A percentile compares a stretch with the other conserved stretches of the same genome.
These are phyloP conservation scores for Nakaseomyces sp. DNA, from an alignment of 1,139 yeast genomes.

Conservation along the genomic window DNA sequence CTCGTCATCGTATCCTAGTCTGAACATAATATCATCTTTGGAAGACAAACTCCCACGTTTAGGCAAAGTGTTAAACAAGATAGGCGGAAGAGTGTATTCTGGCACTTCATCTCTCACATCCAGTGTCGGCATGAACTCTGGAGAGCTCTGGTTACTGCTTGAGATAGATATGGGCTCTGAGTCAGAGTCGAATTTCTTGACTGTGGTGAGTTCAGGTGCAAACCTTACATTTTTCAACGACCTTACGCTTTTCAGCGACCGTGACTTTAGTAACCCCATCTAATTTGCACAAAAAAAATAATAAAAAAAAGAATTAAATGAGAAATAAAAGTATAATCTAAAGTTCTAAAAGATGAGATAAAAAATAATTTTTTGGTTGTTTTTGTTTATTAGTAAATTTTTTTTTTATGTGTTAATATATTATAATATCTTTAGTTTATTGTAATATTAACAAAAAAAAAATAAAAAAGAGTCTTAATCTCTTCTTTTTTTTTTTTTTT, in stretches of 20 bases:
- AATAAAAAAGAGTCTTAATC: too few species aligned
- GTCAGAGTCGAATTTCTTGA: slow-evolving; percentile 25
- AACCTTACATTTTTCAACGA: slow-evolving; percentile 19
- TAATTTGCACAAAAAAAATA: neutral
- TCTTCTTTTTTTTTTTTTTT: too few species aligned
- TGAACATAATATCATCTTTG: neutral
- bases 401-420: too few species aligned
- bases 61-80: neutral
- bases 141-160: slow-evolving; percentile 11
- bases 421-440: too few species aligned
- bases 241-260: slow-evolving; percentile 3
- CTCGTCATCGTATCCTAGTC: slow-evolving; percentile 5
- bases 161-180: slow-evolving; percentile 28
- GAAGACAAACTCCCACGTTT: neutral
- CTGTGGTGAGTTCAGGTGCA: slow-evolving; percentile 29
- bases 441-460: too few species aligned
- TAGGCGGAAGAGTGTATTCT: slow-evolving; percentile 1
- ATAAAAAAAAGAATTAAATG: neutral
- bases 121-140: slow-evolving; percentile 5
- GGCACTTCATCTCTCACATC: slow-evolving; percentile 7
- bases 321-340: too few species aligned
- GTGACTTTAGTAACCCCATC: neutral
- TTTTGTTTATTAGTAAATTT: too few species aligned
- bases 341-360: too few species aligned
- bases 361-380: too few species aligned